phyloP scores from a whole-genome alignment of 192 early-diverging fungal genomes.

The Entrophospora sp. region DNA sequence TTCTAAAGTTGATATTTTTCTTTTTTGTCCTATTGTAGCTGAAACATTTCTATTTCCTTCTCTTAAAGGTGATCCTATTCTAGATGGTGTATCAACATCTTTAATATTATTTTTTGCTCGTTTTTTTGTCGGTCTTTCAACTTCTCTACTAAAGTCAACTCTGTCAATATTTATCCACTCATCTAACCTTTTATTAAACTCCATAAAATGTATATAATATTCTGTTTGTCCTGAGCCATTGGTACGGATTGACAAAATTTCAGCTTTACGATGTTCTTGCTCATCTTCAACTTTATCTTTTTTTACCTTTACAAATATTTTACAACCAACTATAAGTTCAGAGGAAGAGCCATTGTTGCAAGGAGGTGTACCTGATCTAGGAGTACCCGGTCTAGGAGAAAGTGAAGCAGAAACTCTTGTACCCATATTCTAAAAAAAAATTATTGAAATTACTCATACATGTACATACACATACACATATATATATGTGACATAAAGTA shows the following conservation, averaged over 20 bases:
- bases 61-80: conserved; percentile 28
- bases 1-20: conserved; percentile 41
- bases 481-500: too few species aligned
- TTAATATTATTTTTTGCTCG: conserved; percentile 42
- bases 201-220: conserved; percentile 95
- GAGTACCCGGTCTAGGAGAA: background rate
- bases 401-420: too few species aligned
- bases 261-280: conserved; percentile 67
- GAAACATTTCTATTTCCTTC: conserved; percentile 24
- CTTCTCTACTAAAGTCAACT: conserved; percentile 55
- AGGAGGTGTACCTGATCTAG: background rate
- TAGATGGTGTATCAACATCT: conserved; percentile 30
- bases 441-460: too few species aligned
- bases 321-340: conserved; percentile 47
- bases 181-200: conserved; percentile 98
- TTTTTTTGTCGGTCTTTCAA: conserved; percentile 57
- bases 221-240: conserved; percentile 43
- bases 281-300: conserved; percentile 24
- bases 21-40: conserved; percentile 34
- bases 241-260: conserved; percentile 72
- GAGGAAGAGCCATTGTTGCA: background rate
- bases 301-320: conserved; percentile 49
- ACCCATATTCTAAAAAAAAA: too few species aligned
- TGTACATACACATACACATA: too few species aligned
- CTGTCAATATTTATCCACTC: conserved; percentile 78